Evolutionary conservation across 1,284 basidiomycete genomes (phyloP).

Genomic region (Sporisorium iseilematis-ciliati): DNA sequence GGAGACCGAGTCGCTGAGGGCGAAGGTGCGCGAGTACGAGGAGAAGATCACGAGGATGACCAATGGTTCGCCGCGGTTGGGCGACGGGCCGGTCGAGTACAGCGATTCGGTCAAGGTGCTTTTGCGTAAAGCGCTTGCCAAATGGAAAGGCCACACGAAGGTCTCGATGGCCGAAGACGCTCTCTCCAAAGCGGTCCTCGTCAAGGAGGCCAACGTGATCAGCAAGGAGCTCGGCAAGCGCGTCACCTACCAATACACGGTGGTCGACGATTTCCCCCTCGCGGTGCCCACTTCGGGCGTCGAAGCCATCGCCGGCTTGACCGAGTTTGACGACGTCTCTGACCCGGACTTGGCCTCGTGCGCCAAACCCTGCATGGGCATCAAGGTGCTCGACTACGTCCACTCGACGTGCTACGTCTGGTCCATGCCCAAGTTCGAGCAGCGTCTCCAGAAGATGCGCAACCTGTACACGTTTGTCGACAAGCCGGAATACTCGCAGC

Average conservation of each 20-base stretch:
- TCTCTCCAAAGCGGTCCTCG: conserved; percentile 83
- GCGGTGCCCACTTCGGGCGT: conserved; percentile 84
- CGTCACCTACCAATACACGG: conserved; percentile 90
- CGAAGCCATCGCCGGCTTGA: conserved; percentile 83
- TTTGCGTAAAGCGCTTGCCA: conserved; percentile 78
- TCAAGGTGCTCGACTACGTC: conserved; percentile 80
- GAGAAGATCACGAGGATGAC: conserved; percentile 50
- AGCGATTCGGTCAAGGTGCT: conserved; percentile 43
- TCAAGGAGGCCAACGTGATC: conserved; percentile 89
- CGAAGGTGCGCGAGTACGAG: conserved; percentile 64
- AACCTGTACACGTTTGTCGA: conserved; percentile 92
- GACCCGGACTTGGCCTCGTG: conserved; percentile 55
- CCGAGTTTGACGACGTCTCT: conserved; percentile 81
- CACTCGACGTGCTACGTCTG: conserved; percentile 72
- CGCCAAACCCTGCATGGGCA: conserved; percentile 79
- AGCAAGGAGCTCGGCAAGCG: conserved; percentile 77
- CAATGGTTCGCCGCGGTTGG: conserved; percentile 28
- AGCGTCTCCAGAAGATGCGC: conserved; percentile 91
- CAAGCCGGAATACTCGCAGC: conserved; percentile 80
- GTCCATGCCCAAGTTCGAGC: conserved; percentile 88
- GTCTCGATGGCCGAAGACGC: conserved; percentile 86
- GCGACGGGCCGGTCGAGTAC: conserved; percentile 39
- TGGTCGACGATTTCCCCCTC: conserved; percentile 84
- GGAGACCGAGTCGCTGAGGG: conserved; percentile 54
- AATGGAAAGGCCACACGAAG: conserved; percentile 77